Evolutionary conservation across 306 rosid species (phyloP).

Genomic region (Datisca glomerata): DNA sequence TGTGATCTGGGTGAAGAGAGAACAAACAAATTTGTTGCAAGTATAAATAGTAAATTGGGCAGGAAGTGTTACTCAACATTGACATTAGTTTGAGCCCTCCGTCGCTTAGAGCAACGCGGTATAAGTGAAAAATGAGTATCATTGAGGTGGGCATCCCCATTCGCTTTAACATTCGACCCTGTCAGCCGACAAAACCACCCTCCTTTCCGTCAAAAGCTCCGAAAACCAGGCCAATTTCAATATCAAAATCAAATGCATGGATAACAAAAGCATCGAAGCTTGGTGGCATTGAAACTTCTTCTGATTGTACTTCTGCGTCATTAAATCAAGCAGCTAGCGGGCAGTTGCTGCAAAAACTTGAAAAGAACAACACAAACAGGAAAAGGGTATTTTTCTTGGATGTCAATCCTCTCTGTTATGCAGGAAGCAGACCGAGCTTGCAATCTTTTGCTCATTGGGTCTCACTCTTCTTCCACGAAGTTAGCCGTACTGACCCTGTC

Average conservation of each 20-base stretch:
- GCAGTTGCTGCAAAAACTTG: conserved; percentile 9
- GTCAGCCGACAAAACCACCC: conserved; percentile 14
- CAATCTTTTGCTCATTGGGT: conserved; percentile 58
- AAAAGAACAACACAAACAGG: conserved; percentile 18
- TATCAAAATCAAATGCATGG: conserved; percentile 1
- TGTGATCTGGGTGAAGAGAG: too few species aligned
- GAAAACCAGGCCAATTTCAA: not conserved
- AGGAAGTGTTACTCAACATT: too few species aligned
- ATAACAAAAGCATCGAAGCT: conserved; percentile 16
- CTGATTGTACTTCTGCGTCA: conserved; percentile 10
- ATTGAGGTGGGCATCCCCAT: conserved; percentile 15
- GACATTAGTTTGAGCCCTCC: too few species aligned
- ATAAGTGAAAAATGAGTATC: too few species aligned
- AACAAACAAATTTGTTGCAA: too few species aligned
- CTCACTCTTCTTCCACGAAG: conserved; percentile 49
- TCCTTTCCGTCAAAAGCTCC: conserved; percentile 12
- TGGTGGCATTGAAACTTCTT: conserved; percentile 3
- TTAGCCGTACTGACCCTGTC: conserved; percentile 56
- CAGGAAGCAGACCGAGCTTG: conserved; percentile 58
- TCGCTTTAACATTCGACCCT: conserved; percentile 16
- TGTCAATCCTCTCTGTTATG: conserved; percentile 73
- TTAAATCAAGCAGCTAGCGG: conserved; percentile 22
- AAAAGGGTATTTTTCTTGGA: conserved; percentile 72
- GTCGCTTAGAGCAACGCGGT: too few species aligned
- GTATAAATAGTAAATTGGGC: too few species aligned